Percentiles rank a stretch among this genome's conserved stretches.
phyloP scores from a whole-genome alignment of 169 alveolate genomes.

The Plasmodium ovale region DNA sequence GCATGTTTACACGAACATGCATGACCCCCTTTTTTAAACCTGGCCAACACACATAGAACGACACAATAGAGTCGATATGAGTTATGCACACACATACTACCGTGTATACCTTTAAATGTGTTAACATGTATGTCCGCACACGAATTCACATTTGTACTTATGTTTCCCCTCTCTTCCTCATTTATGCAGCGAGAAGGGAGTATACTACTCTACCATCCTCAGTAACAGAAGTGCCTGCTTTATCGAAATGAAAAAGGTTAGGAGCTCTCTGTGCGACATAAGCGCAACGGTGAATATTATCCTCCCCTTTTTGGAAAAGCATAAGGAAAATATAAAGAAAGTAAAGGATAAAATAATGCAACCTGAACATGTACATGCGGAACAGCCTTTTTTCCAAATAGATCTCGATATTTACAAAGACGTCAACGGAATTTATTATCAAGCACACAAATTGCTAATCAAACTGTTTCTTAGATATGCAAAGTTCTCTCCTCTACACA shows the following conservation, averaged over 20 bases:
- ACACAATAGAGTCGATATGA: no score
- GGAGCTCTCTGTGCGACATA: conserved; percentile 57
- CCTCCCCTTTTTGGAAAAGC: conserved; percentile 27
- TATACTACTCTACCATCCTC: conserved; percentile 38
- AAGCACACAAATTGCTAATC: conserved; percentile 40
- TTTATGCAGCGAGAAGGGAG: conserved; percentile 29
- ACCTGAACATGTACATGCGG: neutral
- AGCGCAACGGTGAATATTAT: conserved; percentile 13
- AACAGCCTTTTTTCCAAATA: neutral
- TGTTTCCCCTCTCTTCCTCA: neutral
- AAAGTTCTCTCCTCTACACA: conserved; percentile 11
- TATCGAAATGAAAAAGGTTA: conserved; percentile 35
- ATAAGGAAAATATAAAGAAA: conserved; percentile 19
- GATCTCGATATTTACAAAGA: conserved; percentile 35
- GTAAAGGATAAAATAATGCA: neutral
- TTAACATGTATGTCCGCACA: neutral
- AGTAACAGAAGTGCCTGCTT: conserved; percentile 62
- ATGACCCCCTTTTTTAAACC: no score
- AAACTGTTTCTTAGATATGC: conserved; percentile 50
- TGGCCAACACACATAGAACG: no score
- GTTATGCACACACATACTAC: no score
- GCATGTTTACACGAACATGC: no score
- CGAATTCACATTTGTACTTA: neutral
- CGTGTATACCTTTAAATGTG: neutral
- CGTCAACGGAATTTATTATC: conserved; percentile 30